A percentile compares a stretch with the other conserved stretches of the same genome.
Conservation (phyloP, 108 stramenopile species). For the Stephanodiscus minutulus region DNA sequence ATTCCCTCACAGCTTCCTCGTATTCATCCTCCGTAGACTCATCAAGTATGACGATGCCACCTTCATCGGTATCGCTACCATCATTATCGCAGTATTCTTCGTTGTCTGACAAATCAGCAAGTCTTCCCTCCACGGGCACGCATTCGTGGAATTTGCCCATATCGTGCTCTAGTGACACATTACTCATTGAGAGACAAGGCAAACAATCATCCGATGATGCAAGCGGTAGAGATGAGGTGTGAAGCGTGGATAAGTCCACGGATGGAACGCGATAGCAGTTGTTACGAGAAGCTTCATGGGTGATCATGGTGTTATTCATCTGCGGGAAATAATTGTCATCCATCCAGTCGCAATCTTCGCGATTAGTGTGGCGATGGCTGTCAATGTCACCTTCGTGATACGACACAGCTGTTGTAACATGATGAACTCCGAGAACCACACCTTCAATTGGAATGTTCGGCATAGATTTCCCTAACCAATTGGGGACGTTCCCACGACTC, state of each 20-base stretch:
- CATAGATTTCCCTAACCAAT: not conserved
- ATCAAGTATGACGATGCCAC: constrained; percentile 15
- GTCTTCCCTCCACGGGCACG: constrained; percentile 6
- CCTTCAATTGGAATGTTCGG: not conserved
- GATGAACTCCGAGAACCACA: not conserved
- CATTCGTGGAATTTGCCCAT: constrained; percentile 1
- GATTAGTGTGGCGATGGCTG: constrained; percentile 1
- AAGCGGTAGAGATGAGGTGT: not conserved
- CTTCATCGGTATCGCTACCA: constrained; percentile 10
- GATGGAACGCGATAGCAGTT: not conserved
- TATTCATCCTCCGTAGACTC: constrained; percentile 11
- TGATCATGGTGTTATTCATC: not conserved
- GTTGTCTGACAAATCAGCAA: constrained; percentile 5
- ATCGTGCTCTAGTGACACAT: constrained; percentile 9
- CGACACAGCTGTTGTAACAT: not conserved
- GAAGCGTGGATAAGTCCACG: not conserved
- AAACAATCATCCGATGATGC: not conserved
- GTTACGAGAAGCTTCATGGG: not conserved
- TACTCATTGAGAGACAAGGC: not conserved
- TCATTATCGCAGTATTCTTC: not conserved
- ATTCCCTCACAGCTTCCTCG: not conserved
- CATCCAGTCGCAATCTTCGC: not conserved
- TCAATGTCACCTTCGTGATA: constrained; percentile 13
- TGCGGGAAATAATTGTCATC: not conserved
- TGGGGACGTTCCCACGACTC: not conserved